Conservation (phyloP, 495 filamentous ascomycete species). For the Lindgomyces ingoldianus region DNA sequence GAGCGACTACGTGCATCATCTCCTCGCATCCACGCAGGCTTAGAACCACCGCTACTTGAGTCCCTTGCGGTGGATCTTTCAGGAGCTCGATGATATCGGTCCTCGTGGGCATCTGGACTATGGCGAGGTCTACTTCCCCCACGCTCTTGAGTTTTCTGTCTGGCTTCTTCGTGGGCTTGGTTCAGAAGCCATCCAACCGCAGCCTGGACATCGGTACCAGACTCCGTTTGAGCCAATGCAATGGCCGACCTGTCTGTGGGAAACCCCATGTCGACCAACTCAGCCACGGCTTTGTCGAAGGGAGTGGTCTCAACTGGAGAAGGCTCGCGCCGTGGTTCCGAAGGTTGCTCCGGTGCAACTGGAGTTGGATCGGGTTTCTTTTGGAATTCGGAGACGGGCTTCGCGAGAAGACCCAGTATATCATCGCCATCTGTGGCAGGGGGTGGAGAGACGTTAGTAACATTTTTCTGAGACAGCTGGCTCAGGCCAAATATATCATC, state of each 20-base stretch:
- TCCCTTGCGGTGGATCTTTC: constrained; percentile 40
- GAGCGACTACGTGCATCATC: constrained; percentile 42
- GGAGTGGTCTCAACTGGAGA: constrained; percentile 51
- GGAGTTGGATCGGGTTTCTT: constrained; percentile 48
- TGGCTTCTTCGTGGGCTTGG: constrained; percentile 76
- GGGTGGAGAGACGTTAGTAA: constrained; percentile 46
- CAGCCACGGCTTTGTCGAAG: constrained; percentile 79
- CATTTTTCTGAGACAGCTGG: constrained; percentile 54
- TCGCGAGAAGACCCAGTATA: constrained; percentile 81
- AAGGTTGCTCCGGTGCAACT: constrained; percentile 27
- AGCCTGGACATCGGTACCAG: constrained; percentile 78
- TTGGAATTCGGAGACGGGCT: constrained; percentile 73
- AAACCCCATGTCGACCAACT: constrained; percentile 95
- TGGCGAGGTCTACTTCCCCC: constrained; percentile 19
- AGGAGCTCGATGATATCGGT: constrained; percentile 39
- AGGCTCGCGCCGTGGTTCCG: constrained; percentile 34
- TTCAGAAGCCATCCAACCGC: constrained; percentile 89
- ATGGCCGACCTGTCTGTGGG: constrained; percentile 73
- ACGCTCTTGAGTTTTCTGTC: constrained; percentile 56
- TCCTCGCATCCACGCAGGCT: constrained; percentile 53
- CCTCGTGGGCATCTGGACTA: constrained; percentile 41
- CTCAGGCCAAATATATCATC: constrained; percentile 91
- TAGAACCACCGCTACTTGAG: constrained; percentile 42
- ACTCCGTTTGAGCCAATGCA: constrained; percentile 76
- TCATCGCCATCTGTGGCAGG: constrained; percentile 60